Evolutionary conservation across 164 flowering plant genomes (phyloP).

Genomic region (Dillenia suffruticosa): DNA sequence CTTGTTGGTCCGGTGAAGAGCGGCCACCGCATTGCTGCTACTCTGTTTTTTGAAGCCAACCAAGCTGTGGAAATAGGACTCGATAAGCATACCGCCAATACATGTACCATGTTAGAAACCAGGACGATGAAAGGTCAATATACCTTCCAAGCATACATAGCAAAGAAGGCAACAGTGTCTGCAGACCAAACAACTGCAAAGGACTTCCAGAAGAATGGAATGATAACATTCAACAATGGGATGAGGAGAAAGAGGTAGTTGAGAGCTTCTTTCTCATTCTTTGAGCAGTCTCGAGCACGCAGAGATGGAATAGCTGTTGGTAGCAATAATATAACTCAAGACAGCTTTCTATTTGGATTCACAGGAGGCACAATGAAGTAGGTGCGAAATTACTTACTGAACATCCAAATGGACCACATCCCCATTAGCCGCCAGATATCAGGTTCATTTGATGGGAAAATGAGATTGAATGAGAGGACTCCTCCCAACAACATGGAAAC

Average conservation of each 20-base stretch:
- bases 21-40: conserved; percentile 11
- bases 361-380: neutral
- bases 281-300: conserved; percentile 95
- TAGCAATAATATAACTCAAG: neutral
- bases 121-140: neutral
- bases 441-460: conserved; percentile 91
- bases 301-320: conserved; percentile 93
- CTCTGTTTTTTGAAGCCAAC: conserved; percentile 53
- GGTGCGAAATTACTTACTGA: conserved; percentile 59
- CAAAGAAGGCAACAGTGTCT: conserved; percentile 78
- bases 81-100: neutral
- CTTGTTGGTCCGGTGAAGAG: too few species aligned
- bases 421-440: conserved; percentile 98
- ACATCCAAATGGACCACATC: conserved; percentile 99
- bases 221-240: conserved; percentile 75
- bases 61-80: conserved; percentile 31
- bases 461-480: conserved; percentile 82
- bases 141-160: conserved; percentile 99
- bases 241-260: conserved; percentile 86
- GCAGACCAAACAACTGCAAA: conserved; percentile 95
- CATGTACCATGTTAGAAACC: neutral
- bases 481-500: conserved; percentile 87
- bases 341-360: neutral
- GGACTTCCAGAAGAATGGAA: conserved; percentile 91
- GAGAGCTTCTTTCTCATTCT: conserved; percentile 95